These are phyloP conservation scores for Myxozyma geophila DNA, from an alignment of 805 yeast genomes.

Conservation along the genomic window DNA sequence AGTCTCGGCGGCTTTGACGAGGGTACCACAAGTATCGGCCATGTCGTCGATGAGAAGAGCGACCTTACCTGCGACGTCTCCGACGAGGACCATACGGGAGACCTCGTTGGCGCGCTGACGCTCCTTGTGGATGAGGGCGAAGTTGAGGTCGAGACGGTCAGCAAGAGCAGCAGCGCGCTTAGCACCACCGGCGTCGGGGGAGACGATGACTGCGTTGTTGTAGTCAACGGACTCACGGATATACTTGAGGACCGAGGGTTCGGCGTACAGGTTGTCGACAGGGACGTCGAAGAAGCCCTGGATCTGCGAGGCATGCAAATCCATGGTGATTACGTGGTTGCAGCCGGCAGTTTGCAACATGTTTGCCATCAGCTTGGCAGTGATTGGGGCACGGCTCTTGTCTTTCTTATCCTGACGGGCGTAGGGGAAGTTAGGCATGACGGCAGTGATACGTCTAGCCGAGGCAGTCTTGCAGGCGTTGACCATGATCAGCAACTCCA, in stretches of 20 bases:
- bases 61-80: conserved; percentile 82
- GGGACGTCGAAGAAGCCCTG: conserved; percentile 97
- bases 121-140: conserved; percentile 96
- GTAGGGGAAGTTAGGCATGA: conserved; percentile 93
- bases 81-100: conserved; percentile 91
- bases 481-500: conserved; percentile 87
- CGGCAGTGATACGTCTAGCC: conserved; percentile 91
- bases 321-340: conserved; percentile 94
- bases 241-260: conserved; percentile 84
- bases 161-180: conserved; percentile 95
- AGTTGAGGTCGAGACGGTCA: conserved; percentile 86
- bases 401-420: conserved; percentile 98
- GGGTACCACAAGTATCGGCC: conserved; percentile 98
- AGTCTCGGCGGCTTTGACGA: conserved; percentile 92
- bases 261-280: conserved; percentile 94
- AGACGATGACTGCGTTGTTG: conserved; percentile 73
- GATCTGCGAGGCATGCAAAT: conserved; percentile 94
- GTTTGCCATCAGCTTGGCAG: conserved; percentile 92
- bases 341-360: conserved; percentile 93
- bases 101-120: conserved; percentile 95
- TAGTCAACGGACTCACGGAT: conserved; percentile 67
- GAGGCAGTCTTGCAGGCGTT: conserved; percentile 97
- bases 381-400: conserved; percentile 93
- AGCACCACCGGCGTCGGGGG: conserved; percentile 99
- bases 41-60: conserved; percentile 93